Conservation (phyloP, 192 early-diverging fungal species). For the Phycomyces nitens region DNA sequence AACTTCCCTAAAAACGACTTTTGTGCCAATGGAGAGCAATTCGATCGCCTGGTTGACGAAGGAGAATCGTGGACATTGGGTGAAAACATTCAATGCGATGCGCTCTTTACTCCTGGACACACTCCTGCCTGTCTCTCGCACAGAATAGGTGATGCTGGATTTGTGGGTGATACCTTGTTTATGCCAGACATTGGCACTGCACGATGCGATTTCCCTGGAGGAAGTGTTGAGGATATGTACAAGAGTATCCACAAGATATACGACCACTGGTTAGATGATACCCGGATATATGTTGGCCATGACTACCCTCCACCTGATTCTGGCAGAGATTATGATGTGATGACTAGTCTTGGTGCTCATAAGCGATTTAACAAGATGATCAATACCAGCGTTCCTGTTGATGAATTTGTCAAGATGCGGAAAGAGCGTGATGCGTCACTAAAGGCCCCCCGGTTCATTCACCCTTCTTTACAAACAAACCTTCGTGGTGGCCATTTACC, state of each 20-base stretch:
- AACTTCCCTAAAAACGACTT: slow-evolving; percentile 17
- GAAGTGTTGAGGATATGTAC: slow-evolving; percentile 30
- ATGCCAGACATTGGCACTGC: slow-evolving; percentile 39
- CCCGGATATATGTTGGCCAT: slow-evolving; percentile 30
- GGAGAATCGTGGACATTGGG: slow-evolving; percentile 20
- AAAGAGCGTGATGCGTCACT: slow-evolving; percentile 22
- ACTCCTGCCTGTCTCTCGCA: slow-evolving; percentile 31
- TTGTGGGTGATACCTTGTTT: slow-evolving; percentile 35
- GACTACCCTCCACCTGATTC: slow-evolving; percentile 21
- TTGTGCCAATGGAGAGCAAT: slow-evolving; percentile 15
- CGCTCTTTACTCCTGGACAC: slow-evolving; percentile 24
- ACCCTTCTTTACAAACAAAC: slow-evolving; percentile 33
- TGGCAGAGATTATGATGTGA: slow-evolving; percentile 17
- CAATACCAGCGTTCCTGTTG: neutral
- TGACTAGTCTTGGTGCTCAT: slow-evolving; percentile 21
- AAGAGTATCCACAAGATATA: slow-evolving; percentile 31
- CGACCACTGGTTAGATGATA: slow-evolving; percentile 23
- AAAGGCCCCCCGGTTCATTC: slow-evolving; percentile 28
- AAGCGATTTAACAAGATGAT: slow-evolving; percentile 32
- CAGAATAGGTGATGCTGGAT: slow-evolving; percentile 30
- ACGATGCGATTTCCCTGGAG: slow-evolving; percentile 36
- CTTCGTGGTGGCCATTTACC: slow-evolving; percentile 26
- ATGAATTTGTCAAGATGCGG: slow-evolving; percentile 24
- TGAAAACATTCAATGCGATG: slow-evolving; percentile 20
- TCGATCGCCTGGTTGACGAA: slow-evolving; percentile 12